A percentile compares a stretch with the other conserved stretches of the same genome.
Conservation (phyloP, 129 eudicot species). For the Rutidosis leptorrhynchoides region DNA sequence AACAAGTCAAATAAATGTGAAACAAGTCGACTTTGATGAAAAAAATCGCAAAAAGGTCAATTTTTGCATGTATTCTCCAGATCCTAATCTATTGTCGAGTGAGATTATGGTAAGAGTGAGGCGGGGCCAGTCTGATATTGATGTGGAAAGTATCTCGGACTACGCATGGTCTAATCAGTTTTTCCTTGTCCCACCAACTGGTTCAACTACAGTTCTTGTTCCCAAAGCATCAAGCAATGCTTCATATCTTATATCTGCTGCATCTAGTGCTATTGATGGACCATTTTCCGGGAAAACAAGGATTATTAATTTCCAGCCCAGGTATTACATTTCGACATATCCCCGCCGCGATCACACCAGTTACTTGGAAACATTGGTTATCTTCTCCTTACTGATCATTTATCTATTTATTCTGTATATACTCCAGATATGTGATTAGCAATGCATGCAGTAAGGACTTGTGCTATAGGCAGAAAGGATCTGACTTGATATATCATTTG, state of each 20-base stretch:
- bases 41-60: slow-evolving; percentile 42
- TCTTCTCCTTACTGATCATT: not conserved
- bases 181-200: slow-evolving; percentile 87
- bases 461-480: slow-evolving; percentile 87
- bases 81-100: slow-evolving; percentile 56
- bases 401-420: slow-evolving; percentile 17
- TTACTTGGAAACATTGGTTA: not conserved
- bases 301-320: slow-evolving; percentile 84
- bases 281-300: slow-evolving; percentile 86
- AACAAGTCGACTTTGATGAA: slow-evolving; percentile 37
- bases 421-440: slow-evolving; percentile 79
- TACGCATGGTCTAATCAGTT: slow-evolving; percentile 73
- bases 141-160: slow-evolving; percentile 34
- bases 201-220: slow-evolving; percentile 68
- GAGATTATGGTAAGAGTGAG: slow-evolving; percentile 72
- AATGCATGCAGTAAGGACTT: slow-evolving; percentile 84
- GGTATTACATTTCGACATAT: slow-evolving; percentile 39
- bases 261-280: slow-evolving; percentile 62
- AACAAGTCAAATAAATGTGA: slow-evolving; percentile 34
- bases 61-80: slow-evolving; percentile 85
- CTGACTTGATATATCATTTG: slow-evolving; percentile 52
- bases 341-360: not conserved
- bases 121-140: slow-evolving; percentile 37
- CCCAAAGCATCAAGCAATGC: slow-evolving; percentile 58
- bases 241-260: slow-evolving; percentile 68